Evolutionary conservation across 306 rosid genomes (phyloP), one percentile per base, ranked within the genome.

Genomic region (Phaseolus lunatus): DNA sequence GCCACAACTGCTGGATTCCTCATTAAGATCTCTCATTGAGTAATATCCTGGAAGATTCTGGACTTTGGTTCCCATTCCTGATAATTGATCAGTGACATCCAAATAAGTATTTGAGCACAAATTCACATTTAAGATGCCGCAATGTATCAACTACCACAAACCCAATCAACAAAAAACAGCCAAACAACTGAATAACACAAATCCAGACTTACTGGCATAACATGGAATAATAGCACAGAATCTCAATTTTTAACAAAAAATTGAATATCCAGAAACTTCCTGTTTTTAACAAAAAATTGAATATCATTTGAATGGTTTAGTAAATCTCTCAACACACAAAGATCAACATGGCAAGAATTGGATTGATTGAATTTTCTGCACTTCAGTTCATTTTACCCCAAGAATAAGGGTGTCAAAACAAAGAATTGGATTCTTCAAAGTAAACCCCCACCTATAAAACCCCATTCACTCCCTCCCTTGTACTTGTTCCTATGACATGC

Each of bases 31-130:
- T 88, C 90, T 91, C 92, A 95, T 90, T 54, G 97, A 82, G 86
- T 80, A 88, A 82, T 91, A 86, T 66, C 94, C 97, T 14, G 96
- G 92, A 69, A 86, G 76, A 80, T 84, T 87, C 80, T 95, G 96
- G 83, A 95, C 93, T 84, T 91, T 92, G 78, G 97, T 92, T 89
- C 97, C 99, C 99, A 95, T 95, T 80, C 96, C 99, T 95, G 91
- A 78, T 71, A 75, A 74, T 58, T 67, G 48, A 56, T 44, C 48
- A 67, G 66, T 75, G 18, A 78, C 19, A 71, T 61, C 70, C 45
- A 72, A 65, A 54, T 39, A 4, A 70, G 80, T 67, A 62, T 57
- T 64, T 47, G 20, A 41, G 20, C 79, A 63, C 15, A 54, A 52
- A 45, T 59, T 53, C 72, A 78, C 37, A 58, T 57, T 48, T 41